These are phyloP conservation scores for Microsporum ferrugineum DNA, from an alignment of 2,329 filamentous ascomycete genomes.

Conservation along the genomic window DNA sequence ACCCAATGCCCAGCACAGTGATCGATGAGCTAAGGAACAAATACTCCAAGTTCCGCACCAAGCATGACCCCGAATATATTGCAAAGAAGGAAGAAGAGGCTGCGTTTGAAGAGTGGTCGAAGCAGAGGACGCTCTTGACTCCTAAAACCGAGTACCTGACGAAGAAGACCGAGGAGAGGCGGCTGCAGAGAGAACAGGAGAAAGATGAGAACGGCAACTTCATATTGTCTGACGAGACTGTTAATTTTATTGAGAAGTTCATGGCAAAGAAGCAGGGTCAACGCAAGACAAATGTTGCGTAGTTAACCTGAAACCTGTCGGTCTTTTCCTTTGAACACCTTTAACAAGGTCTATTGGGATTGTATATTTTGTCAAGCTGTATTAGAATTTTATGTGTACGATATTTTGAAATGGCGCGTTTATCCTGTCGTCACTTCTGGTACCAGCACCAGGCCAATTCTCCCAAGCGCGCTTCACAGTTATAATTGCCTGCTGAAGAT, in stretches of 20 bases:
- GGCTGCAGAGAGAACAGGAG: slow-evolving; percentile 25
- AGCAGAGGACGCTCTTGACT: slow-evolving; percentile 37
- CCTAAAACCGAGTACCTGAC: slow-evolving; percentile 35
- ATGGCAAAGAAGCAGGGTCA: slow-evolving; percentile 17
- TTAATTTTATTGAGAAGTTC: slow-evolving; percentile 28
- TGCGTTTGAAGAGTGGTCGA: slow-evolving; percentile 34
- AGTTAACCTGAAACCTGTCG: not conserved
- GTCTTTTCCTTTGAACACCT: not conserved
- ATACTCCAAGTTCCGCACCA: slow-evolving; percentile 68
- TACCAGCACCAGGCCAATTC: not conserved
- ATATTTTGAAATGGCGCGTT: slow-evolving; percentile 1
- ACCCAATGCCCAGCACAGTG: slow-evolving; percentile 67
- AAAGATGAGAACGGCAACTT: slow-evolving; percentile 30
- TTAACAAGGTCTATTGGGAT: not conserved
- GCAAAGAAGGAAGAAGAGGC: slow-evolving; percentile 52
- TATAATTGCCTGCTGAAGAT: not conserved
- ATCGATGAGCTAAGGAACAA: slow-evolving; percentile 77
- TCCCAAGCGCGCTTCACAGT: not conserved
- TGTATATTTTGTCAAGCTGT: not conserved
- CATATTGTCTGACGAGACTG: slow-evolving; percentile 24
- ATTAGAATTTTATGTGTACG: slow-evolving; percentile 3
- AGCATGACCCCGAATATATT: slow-evolving; percentile 66
- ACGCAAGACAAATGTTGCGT: not conserved
- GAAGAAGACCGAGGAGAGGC: slow-evolving; percentile 27
- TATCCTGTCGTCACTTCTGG: not conserved